phyloP scores from a whole-genome alignment of 257 asterid species.

The Solanum paucissectum region DNA sequence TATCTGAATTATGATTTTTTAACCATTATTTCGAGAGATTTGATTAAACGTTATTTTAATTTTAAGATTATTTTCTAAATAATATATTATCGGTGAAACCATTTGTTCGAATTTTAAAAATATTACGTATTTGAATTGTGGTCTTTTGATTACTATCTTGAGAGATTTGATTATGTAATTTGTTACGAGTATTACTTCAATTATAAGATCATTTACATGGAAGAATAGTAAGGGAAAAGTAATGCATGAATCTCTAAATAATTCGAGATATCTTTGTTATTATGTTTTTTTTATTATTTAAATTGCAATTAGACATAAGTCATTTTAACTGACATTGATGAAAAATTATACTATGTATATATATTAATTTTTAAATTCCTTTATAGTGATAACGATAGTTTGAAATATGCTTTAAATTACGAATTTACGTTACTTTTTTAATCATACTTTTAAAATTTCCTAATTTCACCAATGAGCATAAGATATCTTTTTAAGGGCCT shows the following conservation, averaged over 20 bases:
- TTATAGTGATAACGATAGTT: not conserved
- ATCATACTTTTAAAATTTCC: not conserved
- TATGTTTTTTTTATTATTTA: not conserved
- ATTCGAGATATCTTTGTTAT: not conserved
- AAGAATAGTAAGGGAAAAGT: not conserved
- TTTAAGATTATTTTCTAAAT: not conserved
- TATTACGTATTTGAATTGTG: no score
- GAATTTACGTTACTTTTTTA: not conserved
- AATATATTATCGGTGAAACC: fast-evolving
- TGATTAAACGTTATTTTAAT: not conserved
- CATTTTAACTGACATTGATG: not conserved
- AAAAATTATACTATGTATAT: not conserved
- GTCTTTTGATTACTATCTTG: not conserved
- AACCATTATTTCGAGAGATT: not conserved
- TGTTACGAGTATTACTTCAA: not conserved
- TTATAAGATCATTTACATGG: no score
- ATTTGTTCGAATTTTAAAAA: no score
- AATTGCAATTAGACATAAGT: not conserved
- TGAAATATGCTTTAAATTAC: not conserved
- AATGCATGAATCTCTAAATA: not conserved
- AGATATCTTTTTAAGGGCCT: not conserved
- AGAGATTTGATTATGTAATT: fast-evolving
- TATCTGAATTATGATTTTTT: not conserved
- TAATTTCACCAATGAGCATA: not conserved
- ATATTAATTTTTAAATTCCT: no score